These are phyloP conservation scores for Plantago ovata DNA, from an alignment of 257 asterid genomes.

Conservation along the genomic window DNA sequence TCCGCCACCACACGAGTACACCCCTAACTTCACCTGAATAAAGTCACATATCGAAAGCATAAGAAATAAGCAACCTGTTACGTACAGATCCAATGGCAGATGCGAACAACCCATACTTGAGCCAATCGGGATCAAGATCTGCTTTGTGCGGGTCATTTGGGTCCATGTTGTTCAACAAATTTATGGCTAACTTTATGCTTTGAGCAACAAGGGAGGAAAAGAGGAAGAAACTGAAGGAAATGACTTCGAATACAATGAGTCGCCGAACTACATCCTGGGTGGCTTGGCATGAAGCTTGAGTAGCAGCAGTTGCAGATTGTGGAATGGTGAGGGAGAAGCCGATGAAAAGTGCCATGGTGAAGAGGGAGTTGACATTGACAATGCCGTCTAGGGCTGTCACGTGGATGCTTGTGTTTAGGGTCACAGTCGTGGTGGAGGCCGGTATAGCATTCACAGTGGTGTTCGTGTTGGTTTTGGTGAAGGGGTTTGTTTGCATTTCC, in stretches of 20 bases:
- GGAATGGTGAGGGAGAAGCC: slow-evolving; percentile 45
- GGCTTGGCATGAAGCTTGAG: slow-evolving; percentile 19
- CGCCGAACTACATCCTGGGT: slow-evolving; percentile 25
- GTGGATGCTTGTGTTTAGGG: too few relatives aligned
- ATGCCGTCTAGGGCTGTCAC: too few relatives aligned
- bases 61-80: slow-evolving; percentile 34
- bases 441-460: too few relatives aligned
- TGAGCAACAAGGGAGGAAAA: slow-evolving; percentile 50
- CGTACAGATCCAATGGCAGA: slow-evolving; percentile 37
- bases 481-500: too few relatives aligned
- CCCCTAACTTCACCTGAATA: slow-evolving; percentile 34
- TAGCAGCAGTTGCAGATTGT: slow-evolving; percentile 19
- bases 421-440: neutral
- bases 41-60: slow-evolving; percentile 34
- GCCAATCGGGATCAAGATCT: slow-evolving; percentile 26
- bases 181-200: slow-evolving; percentile 38
- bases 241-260: slow-evolving; percentile 40
- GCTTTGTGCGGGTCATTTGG: slow-evolving; percentile 31
- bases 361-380: slow-evolving; percentile 53
- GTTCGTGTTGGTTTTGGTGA: too few relatives aligned
- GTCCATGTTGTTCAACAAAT: slow-evolving; percentile 34
- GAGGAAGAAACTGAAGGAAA: slow-evolving; percentile 49
- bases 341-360: slow-evolving; percentile 47
- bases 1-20: slow-evolving; percentile 29
- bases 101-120: slow-evolving; percentile 30